Conservation (phyloP, 345 rosid species). For the Aethionema arabicum region DNA sequence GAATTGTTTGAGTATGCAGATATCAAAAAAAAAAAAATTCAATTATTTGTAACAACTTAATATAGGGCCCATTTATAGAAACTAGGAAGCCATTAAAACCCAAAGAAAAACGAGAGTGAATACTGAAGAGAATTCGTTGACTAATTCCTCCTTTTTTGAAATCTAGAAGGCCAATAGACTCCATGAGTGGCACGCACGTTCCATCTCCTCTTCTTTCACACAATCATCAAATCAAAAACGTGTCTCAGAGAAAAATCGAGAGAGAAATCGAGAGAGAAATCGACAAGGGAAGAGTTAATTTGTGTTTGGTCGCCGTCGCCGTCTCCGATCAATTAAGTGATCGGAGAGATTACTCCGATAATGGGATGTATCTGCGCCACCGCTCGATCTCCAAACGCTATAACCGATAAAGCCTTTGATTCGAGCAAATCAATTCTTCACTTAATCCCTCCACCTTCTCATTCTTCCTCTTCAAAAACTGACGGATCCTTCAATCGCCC, state of each 20-base stretch:
- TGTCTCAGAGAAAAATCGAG: constrained; percentile 23
- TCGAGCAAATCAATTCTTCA: constrained; percentile 37
- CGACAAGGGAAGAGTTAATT: neutral
- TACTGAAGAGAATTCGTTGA: constrained; percentile 1
- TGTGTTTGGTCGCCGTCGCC: too few species aligned
- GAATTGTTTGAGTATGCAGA: too few species aligned
- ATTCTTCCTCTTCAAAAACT: constrained; percentile 25
- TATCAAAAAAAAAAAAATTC: too few species aligned
- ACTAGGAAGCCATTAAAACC: constrained; percentile 6
- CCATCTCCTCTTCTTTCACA: constrained; percentile 12
- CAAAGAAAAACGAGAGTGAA: constrained; percentile 11
- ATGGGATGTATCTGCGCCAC: constrained; percentile 42
- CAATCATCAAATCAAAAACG: constrained; percentile 28
- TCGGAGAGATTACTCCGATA: too few species aligned
- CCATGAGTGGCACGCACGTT: constrained; percentile 37
- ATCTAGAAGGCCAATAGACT: constrained; percentile 9
- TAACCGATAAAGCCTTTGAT: constrained; percentile 22
- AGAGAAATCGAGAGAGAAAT: constrained; percentile 15
- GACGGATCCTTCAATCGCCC: constrained; percentile 26
- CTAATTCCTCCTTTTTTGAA: constrained; percentile 11
- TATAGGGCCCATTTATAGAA: constrained; percentile 25
- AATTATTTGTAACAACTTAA: too few species aligned
- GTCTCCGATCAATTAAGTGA: too few species aligned
- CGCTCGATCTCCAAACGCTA: constrained; percentile 37
- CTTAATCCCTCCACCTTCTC: constrained; percentile 24